Evolutionary conservation across 169 alveolate species (phyloP), one percentile per base, ranked within the genome.

Genomic region (Cryptosporidium canis): DNA sequence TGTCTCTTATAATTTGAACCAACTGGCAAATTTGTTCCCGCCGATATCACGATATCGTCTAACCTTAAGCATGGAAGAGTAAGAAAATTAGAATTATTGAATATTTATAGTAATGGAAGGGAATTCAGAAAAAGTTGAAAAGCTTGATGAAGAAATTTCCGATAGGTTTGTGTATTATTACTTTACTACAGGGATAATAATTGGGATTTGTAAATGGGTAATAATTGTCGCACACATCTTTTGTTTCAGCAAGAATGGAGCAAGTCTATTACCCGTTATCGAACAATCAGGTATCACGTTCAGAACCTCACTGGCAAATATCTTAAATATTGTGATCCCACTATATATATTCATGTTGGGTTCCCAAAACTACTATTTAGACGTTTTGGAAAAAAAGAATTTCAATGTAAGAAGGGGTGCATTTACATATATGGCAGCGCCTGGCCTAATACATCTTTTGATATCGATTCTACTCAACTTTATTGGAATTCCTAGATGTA

Each of bases 201-300:
- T 61, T 61, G 45, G 68, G 37, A 21, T 27, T 29, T 61, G 68
- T 27, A 61, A 61, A 31, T 61, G 68, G 45, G 27, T 61, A 61
- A 61, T 27, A 12, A 61, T 61, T 29, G 14, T 29, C 21, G 45
- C 45, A 7, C 45, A 27, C 68, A 31, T 27, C 12, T 61, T 33
- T 61, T 33, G 68, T 35, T 61, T 6, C 8, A 29, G 27, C 33
- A 24, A 29, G 9, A 61, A 61, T 31, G 68, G 45, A 3, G 68
- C 68, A 61, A 61, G 68, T 9, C 11, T 61, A 11, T 27, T 61
- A 61, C 45, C 68, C n/a, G 1, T 61, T 6, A 44, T 61, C 21
- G 48, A 61, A 27, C 44, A 29, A 12, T 21, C 68, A 14, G 68
- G 18, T 33, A 18, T 29, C 33, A 14, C 12, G 27, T 2, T 61